A percentile compares a stretch with the other conserved stretches of the same genome.
These are phyloP conservation scores for Nepenthes gracilis DNA, from an alignment of 148 eudicot species.

Conservation along the genomic window DNA sequence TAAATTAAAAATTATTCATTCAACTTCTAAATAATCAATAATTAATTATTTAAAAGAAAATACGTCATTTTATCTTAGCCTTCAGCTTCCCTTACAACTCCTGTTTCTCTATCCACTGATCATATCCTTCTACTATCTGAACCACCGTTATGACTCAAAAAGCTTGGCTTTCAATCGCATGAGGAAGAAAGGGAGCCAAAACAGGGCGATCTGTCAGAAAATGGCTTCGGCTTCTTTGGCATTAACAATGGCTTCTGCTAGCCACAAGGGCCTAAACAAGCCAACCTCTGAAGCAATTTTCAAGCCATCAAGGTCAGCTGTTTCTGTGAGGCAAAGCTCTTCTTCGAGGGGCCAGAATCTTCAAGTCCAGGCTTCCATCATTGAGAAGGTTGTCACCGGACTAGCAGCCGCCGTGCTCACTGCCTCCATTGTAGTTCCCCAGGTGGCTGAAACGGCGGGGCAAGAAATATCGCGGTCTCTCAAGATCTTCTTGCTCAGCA, in stretches of 20 bases:
- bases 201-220: background rate
- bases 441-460: slow-evolving; percentile 35
- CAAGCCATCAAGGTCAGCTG: slow-evolving; percentile 27
- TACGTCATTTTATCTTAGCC: no score
- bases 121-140: no score
- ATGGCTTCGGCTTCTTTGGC: slow-evolving; percentile 50
- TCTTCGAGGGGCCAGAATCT: slow-evolving; percentile 7
- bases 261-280: slow-evolving; percentile 8
- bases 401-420: slow-evolving; percentile 31
- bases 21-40: no score
- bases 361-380: slow-evolving; percentile 28
- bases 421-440: slow-evolving; percentile 41
- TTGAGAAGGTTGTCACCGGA: slow-evolving; percentile 38
- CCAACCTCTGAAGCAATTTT: slow-evolving; percentile 17
- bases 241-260: slow-evolving; percentile 17
- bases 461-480: slow-evolving; percentile 21
- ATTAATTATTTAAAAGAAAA: no score
- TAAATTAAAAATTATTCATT: no score
- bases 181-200: no score
- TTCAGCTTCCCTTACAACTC: no score
- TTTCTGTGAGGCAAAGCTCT: slow-evolving; percentile 1
- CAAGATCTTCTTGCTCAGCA: slow-evolving; percentile 49
- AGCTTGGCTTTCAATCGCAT: no score
- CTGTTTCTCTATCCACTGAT: no score
- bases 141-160: no score